Conservation (phyloP, 805 yeast species). For the Pichia nakasei region DNA sequence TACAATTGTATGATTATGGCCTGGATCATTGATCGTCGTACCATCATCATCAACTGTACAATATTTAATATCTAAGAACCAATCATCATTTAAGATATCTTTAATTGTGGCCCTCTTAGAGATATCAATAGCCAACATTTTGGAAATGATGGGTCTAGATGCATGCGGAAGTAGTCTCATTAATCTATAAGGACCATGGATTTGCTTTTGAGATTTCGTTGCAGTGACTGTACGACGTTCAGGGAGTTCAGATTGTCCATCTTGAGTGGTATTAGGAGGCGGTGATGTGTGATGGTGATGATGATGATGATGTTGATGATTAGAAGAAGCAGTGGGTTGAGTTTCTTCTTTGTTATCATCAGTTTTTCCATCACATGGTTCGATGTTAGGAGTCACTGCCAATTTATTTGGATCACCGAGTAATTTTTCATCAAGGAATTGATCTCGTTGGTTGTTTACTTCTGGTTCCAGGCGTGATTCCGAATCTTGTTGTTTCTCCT, state of each 20-base stretch:
- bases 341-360: background rate
- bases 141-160: constrained; percentile 63
- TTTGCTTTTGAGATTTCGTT: constrained; percentile 40
- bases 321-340: too few relatives aligned
- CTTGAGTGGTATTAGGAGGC: background rate
- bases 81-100: constrained; percentile 59
- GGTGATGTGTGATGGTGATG: constrained; percentile 5
- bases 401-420: constrained; percentile 22
- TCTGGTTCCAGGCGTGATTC: background rate
- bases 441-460: background rate
- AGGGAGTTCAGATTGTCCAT: constrained; percentile 18
- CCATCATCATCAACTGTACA: constrained; percentile 47
- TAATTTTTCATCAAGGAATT: constrained; percentile 5
- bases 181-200: constrained; percentile 76
- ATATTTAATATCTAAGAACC: constrained; percentile 55
- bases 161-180: constrained; percentile 80
- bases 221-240: constrained; percentile 27
- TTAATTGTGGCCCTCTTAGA: constrained; percentile 53
- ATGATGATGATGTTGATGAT: constrained; percentile 26
- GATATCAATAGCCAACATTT: constrained; percentile 57
- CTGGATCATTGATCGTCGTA: constrained; percentile 33
- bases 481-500: too few relatives aligned
- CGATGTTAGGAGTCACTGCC: constrained; percentile 11
- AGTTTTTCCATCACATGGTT: too few relatives aligned
- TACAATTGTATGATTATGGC: constrained; percentile 42